phyloP scores from a whole-genome alignment of 306 rosid species.

The Quercus cerris region DNA sequence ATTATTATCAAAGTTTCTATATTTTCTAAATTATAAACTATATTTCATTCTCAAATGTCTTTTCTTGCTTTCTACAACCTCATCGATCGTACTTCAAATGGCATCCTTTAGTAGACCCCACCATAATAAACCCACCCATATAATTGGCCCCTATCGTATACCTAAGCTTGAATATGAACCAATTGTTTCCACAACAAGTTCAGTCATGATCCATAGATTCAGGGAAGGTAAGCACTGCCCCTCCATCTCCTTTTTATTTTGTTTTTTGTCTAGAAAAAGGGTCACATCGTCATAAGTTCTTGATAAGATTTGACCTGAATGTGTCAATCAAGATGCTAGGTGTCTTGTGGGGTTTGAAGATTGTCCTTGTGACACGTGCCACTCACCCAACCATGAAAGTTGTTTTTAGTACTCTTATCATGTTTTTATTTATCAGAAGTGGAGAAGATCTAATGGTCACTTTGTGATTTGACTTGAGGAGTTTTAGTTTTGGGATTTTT shows the following conservation, averaged over 20 bases:
- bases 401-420: slow-evolving; percentile 16
- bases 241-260: no score
- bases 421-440: slow-evolving; percentile 7
- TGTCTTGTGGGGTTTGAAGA: slow-evolving; percentile 19
- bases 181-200: slow-evolving; percentile 27
- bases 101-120: slow-evolving; percentile 12
- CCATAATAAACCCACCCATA: not conserved
- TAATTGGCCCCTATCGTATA: slow-evolving; percentile 22
- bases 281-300: slow-evolving; percentile 28
- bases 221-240: slow-evolving; percentile 6
- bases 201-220: slow-evolving; percentile 40
- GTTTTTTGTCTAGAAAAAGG: not conserved
- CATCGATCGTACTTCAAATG: not conserved
- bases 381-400: slow-evolving; percentile 28
- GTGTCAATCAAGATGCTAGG: not conserved
- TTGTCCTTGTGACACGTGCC: slow-evolving; percentile 28
- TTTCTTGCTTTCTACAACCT: no score
- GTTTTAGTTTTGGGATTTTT: slow-evolving; percentile 26
- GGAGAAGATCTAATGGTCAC: slow-evolving; percentile 49
- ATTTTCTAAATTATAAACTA: no score
- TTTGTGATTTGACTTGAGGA: slow-evolving; percentile 48
- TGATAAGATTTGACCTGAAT: slow-evolving; percentile 26
- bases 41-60: no score
- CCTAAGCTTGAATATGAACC: slow-evolving; percentile 18
- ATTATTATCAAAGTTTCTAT: no score